Evolutionary conservation across 352 stramenopile genomes (phyloP).

Genomic region (Pythium scleroteichum): DNA sequence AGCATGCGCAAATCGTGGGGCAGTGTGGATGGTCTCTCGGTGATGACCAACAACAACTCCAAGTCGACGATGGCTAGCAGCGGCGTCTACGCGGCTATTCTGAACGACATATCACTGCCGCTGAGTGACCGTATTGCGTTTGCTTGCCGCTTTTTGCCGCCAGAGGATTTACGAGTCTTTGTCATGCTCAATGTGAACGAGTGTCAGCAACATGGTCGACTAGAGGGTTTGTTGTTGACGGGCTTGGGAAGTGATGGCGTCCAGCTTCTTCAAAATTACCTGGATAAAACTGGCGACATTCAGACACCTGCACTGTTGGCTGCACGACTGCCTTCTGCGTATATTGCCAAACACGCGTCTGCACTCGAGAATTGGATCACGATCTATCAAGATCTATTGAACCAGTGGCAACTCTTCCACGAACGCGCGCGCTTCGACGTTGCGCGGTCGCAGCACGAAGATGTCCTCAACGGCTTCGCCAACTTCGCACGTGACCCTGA

Average conservation of each 20-base stretch:
- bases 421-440: conserved; percentile 92
- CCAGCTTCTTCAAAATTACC: conserved; percentile 88
- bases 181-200: conserved; percentile 76
- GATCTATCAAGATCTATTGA: conserved; percentile 91
- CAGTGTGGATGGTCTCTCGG: conserved; percentile 57
- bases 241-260: conserved; percentile 84
- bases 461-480: conserved; percentile 77
- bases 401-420: conserved; percentile 94
- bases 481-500: conserved; percentile 57
- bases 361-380: conserved; percentile 87
- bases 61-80: conserved; percentile 9
- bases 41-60: conserved; percentile 25
- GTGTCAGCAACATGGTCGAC: conserved; percentile 77
- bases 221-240: conserved; percentile 92
- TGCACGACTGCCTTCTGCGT: conserved; percentile 55
- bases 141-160: conserved; percentile 88
- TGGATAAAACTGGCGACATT: conserved; percentile 90
- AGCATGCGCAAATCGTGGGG: conserved; percentile 52
- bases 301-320: conserved; percentile 90
- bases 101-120: conserved; percentile 85
- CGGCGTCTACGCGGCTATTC: conserved; percentile 69
- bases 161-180: conserved; percentile 83
- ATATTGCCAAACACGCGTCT: conserved; percentile 57
- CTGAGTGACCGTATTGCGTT: conserved; percentile 91
- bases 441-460: conserved; percentile 85